Conservation (phyloP, 2,329 filamentous ascomycete species). For the Trichophaea hybrida region DNA sequence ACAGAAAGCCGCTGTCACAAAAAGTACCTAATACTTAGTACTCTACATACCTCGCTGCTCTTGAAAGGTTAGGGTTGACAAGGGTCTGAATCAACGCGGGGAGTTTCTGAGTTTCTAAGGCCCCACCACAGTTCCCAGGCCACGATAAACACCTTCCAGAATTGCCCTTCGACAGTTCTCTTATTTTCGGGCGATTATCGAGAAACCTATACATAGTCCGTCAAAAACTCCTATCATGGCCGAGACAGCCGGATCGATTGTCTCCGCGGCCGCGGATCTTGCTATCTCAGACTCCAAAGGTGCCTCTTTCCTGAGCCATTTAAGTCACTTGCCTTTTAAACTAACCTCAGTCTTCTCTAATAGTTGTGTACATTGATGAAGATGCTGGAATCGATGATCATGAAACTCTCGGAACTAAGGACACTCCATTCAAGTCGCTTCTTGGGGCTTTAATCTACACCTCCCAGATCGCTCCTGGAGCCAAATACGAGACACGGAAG, state of each 20-base stretch:
- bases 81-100: too few relatives aligned
- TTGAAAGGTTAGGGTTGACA: too few relatives aligned
- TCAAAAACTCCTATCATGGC: conserved; percentile 7
- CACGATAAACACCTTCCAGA: too few relatives aligned
- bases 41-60: too few relatives aligned
- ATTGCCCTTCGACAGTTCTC: too few relatives aligned
- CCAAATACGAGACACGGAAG: conserved; percentile 25
- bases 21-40: too few relatives aligned
- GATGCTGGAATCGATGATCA: conserved; percentile 59
- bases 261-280: conserved; percentile 13
- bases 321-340: background rate
- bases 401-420: conserved; percentile 52
- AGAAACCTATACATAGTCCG: background rate
- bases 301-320: conserved; percentile 13
- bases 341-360: background rate
- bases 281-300: conserved; percentile 10
- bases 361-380: conserved; percentile 59
- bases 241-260: conserved; percentile 13
- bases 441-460: conserved; percentile 54
- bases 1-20: too few relatives aligned
- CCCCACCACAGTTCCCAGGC: too few relatives aligned
- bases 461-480: conserved; percentile 16
- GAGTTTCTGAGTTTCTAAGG: too few relatives aligned
- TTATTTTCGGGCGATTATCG: too few relatives aligned
- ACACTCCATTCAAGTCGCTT: conserved; percentile 67